Base-by-base conservation (phyloP, 2,329 filamentous ascomycete genomes). In the Xylaria sp. region DNA sequence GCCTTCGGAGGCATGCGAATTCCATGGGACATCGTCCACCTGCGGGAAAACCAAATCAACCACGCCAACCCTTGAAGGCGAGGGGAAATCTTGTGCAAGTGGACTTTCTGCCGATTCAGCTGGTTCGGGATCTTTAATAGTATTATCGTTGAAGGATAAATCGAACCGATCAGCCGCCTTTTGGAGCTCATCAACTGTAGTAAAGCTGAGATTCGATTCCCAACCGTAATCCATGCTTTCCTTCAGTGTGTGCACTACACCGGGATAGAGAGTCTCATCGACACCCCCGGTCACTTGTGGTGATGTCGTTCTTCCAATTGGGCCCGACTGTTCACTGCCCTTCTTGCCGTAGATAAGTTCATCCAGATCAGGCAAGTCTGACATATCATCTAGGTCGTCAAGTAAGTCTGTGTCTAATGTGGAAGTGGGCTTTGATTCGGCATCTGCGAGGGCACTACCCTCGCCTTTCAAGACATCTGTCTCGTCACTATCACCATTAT, bases 171-270 rank as follows among this genome's bases (percentile, higher is more conserved):
- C 60, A 10, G 69, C 67, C 19, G 68, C 68, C 48, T 70, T 70
- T 50, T 67, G 64, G 10, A 72, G 58, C 52, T 71, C 69, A 35
- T 69, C 63, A 9, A 69, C 62, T 4, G 68, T 71, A 52, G 69
- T 71, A 55, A 72, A 71, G 64, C 70, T 72, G 7, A 71, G 68
- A 64, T 70, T 67, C 34, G 69, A 60, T 46, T 69, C 63, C 64
- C 62, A 66, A 57, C 69, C 69, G 61, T 68, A 64, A 61, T 68
- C 66, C 18, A 69, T 66, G 54, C 70, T 71, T 61, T 71, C 68
- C 53, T 66, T 67, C 42, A 70, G 52, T 2, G 65, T 66, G 4
- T 69, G 50, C 16, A 69, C 60, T 49, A 67, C 59, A 39, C 70
- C 69, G 30, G 69, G 68, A 51, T 68, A 69, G 13, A 72, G 52